A percentile compares a stretch with the other conserved stretches of the same genome.
These are phyloP conservation scores for Ophiostoma populinum DNA, from an alignment of 2,329 filamentous ascomycete species.

Conservation along the genomic window DNA sequence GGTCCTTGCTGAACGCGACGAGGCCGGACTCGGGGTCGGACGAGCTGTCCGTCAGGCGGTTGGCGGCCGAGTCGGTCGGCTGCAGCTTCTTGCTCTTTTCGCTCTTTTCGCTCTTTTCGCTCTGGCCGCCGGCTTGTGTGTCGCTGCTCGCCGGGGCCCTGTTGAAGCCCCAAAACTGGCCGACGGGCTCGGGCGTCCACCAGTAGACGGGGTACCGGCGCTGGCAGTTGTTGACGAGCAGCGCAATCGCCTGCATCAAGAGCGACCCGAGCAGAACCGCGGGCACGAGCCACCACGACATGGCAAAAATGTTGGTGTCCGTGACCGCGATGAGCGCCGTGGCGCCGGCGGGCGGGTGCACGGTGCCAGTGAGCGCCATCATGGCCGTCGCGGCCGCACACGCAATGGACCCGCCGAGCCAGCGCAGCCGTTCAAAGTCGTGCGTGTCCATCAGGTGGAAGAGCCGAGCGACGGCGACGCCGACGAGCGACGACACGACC, in stretches of 20 bases:
- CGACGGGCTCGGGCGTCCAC: conserved; percentile 37
- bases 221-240: conserved; percentile 53
- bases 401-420: conserved; percentile 46
- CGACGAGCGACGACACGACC: conserved; percentile 40
- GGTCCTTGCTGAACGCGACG: background rate
- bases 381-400: conserved; percentile 44
- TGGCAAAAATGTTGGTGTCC: conserved; percentile 29
- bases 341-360: conserved; percentile 59
- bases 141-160: background rate
- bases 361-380: conserved; percentile 55
- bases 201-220: conserved; percentile 52
- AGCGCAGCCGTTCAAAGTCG: conserved; percentile 34
- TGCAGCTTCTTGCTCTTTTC: background rate
- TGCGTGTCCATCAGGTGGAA: conserved; percentile 31
- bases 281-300: conserved; percentile 55
- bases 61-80: background rate
- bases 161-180: conserved; percentile 11
- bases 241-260: conserved; percentile 44
- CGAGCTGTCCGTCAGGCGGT: background rate
- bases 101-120: background rate
- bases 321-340: conserved; percentile 53
- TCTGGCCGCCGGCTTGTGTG: conserved; percentile 6
- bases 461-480: conserved; percentile 45
- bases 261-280: conserved; percentile 41
- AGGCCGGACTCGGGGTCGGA: background rate